A percentile compares a stretch with the other conserved stretches of the same genome.
phyloP scores from a whole-genome alignment of 2,329 filamentous ascomycete species.

The Monosporascus sp. region DNA sequence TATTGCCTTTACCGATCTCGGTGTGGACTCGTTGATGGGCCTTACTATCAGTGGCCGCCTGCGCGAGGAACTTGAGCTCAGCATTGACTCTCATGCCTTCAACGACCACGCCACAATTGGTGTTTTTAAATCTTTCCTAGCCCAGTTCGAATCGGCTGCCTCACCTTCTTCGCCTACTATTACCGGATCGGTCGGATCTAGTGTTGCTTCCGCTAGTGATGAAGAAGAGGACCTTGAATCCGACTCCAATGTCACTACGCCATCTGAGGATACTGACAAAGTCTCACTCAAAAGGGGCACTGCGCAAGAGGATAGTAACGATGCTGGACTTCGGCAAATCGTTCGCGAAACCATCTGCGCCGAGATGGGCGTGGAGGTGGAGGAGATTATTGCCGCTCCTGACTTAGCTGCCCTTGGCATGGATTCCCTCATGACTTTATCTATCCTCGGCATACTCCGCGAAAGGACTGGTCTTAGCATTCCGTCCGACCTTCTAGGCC shows the following conservation, averaged over 20 bases:
- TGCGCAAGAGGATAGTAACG: conserved; percentile 31
- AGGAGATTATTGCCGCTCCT: conserved; percentile 52
- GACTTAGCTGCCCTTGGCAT: conserved; percentile 53
- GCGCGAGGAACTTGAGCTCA: conserved; percentile 52
- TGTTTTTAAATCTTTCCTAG: conserved; percentile 42
- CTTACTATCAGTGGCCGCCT: conserved; percentile 53
- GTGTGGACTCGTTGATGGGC: conserved; percentile 58
- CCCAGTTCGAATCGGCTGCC: conserved; percentile 28
- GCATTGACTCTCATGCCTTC: conserved; percentile 48
- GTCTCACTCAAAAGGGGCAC: conserved; percentile 41
- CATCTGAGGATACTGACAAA: conserved; percentile 46
- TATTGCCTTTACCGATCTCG: conserved; percentile 51
- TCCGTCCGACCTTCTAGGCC: conserved; percentile 55
- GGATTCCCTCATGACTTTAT: conserved; percentile 54
- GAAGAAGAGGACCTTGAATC: conserved; percentile 39
- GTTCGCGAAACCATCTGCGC: conserved; percentile 64
- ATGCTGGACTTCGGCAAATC: conserved; percentile 42
- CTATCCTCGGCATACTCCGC: conserved; percentile 49
- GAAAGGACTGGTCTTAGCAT: conserved; percentile 49
- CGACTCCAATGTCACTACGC: conserved; percentile 49
- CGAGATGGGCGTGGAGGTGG: conserved; percentile 66
- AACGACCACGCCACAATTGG: conserved; percentile 50
- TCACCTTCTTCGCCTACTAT: conserved; percentile 15
- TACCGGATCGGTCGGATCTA: conserved; percentile 31
- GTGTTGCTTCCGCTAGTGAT: conserved; percentile 33